Evolutionary conservation across 495 filamentous ascomycete species (phyloP).

Genomic region (Margaritispora aquatica): DNA sequence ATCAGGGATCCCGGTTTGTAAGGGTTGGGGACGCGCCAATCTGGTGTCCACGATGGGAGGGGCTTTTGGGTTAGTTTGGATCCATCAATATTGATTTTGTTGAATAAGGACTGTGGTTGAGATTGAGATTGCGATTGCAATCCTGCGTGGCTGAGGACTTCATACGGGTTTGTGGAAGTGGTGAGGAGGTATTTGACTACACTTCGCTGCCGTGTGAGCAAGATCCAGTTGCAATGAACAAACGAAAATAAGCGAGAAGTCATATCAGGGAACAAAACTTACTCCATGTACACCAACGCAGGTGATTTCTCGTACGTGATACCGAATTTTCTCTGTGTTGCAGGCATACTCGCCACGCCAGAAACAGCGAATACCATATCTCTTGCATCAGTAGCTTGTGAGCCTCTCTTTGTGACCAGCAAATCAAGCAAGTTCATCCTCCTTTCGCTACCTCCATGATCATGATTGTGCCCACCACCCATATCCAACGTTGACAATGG

Average conservation of each 20-base stretch:
- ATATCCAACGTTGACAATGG: not conserved
- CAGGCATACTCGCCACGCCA: not conserved
- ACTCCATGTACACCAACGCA: not conserved
- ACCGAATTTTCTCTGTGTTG: not conserved
- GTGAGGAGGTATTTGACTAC: not conserved
- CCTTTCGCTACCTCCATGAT: not conserved
- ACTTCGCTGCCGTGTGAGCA: not conserved
- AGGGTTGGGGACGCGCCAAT: not conserved
- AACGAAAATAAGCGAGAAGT: too few species aligned
- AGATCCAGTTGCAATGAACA: not conserved
- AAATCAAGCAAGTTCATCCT: not conserved
- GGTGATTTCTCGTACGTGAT: slow-evolving; percentile 5
- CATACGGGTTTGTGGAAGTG: not conserved
- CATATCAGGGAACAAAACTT: too few species aligned
- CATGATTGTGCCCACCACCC: not conserved
- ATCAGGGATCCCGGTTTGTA: not conserved
- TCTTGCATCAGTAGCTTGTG: slow-evolving; percentile 1
- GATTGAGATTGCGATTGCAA: not conserved
- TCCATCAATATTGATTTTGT: not conserved
- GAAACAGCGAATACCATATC: slow-evolving; percentile 5
- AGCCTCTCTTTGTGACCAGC: not conserved
- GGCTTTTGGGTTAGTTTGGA: not conserved
- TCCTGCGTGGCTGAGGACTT: not conserved
- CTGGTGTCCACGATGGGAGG: not conserved
- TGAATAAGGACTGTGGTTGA: too few species aligned